Base-by-base conservation (phyloP, 2,329 filamentous ascomycete species). In the Fusarium sp. region DNA sequence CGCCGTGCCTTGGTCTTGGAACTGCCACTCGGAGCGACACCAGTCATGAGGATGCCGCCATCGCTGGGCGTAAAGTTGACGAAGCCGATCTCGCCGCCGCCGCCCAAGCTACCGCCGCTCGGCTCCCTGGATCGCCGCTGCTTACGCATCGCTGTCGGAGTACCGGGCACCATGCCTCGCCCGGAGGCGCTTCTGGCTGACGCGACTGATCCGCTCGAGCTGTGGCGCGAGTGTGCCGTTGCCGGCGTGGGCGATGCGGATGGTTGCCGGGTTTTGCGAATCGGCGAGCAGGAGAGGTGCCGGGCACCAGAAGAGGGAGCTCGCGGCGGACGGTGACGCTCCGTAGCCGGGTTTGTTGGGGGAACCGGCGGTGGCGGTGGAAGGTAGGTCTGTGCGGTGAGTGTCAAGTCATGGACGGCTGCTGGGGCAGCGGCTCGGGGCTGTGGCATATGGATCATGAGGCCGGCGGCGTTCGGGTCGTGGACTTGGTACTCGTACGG, bases 1-100 rank as follows among this genome's bases (percentile, higher is more conserved):
- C 96, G 85, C 59, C 94, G 84, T n/a, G 94, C 94, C 79, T 98
- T 98, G 9, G 96, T 98, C 87, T 98, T 98, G 72, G 90, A 93
- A 73, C 91, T 94, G 10, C 96, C 96, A 70, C 92, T 95, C 1
- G 95, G 95, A 47, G 96, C 96, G 12, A 99, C 96, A 6, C 95
- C 95, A 8, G 89, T 94, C 80, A 99, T 89, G 44, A 99, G 91
- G 77, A 92, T 89, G 13, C 87, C 84, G 74, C 90, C 91, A 79
- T 99, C 95, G 52, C 87, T 85, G 1, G 94, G 91, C 1, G 95
- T 98, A 81, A 93, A 97, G 80, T 98, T 98, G 69, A 97, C 93
- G 77, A 98, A 98, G 11, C 88, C 87, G 9, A 88, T 82, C 3
- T 75, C 75, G 4, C 77, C 70, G 8, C 78, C 73, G 10, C 72